Evolutionary conservation across 352 stramenopile genomes (phyloP).

Genomic region (Globisporangium rhizosaccharum): DNA sequence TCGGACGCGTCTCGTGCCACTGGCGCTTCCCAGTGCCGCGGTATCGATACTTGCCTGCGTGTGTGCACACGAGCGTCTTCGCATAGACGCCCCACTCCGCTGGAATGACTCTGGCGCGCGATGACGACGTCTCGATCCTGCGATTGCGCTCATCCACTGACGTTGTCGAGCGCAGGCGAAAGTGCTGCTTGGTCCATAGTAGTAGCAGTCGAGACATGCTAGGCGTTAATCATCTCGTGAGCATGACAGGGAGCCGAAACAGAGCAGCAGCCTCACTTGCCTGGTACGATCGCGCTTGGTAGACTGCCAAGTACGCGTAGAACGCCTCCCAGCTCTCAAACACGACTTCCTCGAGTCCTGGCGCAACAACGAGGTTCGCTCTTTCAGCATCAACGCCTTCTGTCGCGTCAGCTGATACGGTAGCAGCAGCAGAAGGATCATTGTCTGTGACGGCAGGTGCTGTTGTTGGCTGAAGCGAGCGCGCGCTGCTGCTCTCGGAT

Average conservation of each 20-base stretch:
- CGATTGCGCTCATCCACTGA: constrained; percentile 4
- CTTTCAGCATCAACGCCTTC: not conserved
- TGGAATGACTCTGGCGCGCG: constrained; percentile 3
- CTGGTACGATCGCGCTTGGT: constrained; percentile 1
- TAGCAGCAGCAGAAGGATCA: not conserved
- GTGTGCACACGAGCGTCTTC: constrained; percentile 21
- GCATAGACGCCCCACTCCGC: constrained; percentile 13
- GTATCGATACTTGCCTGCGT: constrained; percentile 12
- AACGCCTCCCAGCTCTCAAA: constrained; percentile 6
- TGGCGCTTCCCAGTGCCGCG: constrained; percentile 14
- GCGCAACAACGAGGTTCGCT: not conserved
- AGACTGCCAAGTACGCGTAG: not conserved
- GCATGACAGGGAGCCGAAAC: not conserved
- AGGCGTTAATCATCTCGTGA: not conserved
- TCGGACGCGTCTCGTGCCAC: constrained; percentile 11
- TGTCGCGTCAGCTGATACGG: not conserved
- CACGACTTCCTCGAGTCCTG: not conserved
- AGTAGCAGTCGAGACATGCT: too few species aligned
- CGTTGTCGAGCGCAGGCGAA: constrained; percentile 4
- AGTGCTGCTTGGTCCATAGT: not conserved
- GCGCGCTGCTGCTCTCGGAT: not conserved
- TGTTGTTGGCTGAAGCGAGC: not conserved
- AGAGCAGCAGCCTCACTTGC: not conserved
- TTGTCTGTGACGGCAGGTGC: not conserved
- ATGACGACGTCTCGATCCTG: constrained; percentile 1